Percentiles rank a stretch among this genome's conserved stretches.
These are phyloP conservation scores for Colletotrichum sp. DNA, from an alignment of 2,329 filamentous ascomycete genomes.

Conservation along the genomic window DNA sequence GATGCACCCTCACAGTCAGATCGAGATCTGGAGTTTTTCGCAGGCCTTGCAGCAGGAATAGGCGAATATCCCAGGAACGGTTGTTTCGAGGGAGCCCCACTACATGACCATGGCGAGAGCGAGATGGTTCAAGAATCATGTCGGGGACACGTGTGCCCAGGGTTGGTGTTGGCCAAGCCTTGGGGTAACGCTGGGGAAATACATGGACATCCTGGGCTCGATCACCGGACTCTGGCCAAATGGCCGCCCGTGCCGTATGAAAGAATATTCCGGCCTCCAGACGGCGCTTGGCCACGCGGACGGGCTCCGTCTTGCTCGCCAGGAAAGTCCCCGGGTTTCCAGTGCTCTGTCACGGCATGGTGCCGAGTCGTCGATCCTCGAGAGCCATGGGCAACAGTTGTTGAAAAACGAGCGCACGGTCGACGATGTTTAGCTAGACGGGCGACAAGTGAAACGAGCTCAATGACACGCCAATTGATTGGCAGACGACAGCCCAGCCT, in stretches of 20 bases:
- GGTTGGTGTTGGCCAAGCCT: background rate
- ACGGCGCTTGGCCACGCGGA: background rate
- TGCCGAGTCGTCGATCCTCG: background rate
- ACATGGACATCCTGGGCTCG: background rate
- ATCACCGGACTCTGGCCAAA: background rate
- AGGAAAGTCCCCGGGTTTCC: conserved; percentile 1
- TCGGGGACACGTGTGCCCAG: background rate
- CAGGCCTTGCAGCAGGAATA: background rate
- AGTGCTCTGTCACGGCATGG: background rate
- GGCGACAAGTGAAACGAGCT: conserved; percentile 8
- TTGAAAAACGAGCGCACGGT: background rate
- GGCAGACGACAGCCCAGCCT: background rate
- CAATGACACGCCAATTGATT: background rate
- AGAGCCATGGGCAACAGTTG: conserved; percentile 15
- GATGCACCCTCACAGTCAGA: background rate
- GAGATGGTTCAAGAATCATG: background rate
- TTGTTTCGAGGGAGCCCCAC: conserved; percentile 5
- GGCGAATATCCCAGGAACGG: background rate
- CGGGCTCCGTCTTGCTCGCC: background rate
- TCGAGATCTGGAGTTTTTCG: background rate
- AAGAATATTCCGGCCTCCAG: background rate
- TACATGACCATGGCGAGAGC: background rate
- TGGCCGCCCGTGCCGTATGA: background rate
- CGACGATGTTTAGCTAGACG: background rate
- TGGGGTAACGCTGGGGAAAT: background rate